Evolutionary conservation across 2,329 filamentous ascomycete genomes (phyloP), one percentile per base, ranked within the genome.

Genomic region (Bipolaris cookei): DNA sequence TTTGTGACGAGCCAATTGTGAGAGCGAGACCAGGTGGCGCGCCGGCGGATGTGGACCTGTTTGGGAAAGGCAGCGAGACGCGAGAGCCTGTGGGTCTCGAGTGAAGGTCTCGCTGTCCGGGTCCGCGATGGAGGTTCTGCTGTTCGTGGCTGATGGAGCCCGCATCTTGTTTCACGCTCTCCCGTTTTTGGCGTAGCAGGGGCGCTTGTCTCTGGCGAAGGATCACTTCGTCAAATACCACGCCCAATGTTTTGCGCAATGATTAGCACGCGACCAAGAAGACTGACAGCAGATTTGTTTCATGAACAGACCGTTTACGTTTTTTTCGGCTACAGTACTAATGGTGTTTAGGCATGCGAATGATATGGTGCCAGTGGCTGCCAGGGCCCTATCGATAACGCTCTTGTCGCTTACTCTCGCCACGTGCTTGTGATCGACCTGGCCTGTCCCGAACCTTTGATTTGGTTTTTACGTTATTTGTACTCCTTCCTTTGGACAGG

Each of bases 31-130:
- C 59, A 34, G 52, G 30, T 59, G 35, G 58, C 35, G 58, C 55
- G 51, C 32, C 38, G 53, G 56, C 47, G 52, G 34, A 44, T 20
- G 46, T 59, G 58, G 54, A 16, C 53, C 30, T 59, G 68, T 72
- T 71, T 71, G 63, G 65, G 70, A 71, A 71, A 70, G 71, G 70
- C 67, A 59, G 58, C 59, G 58, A 65, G 56, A 61, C 59, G 58
- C 54, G 62, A 55, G 60, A 59, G 56, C 49, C 28, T 48, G 56
- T 62, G 45, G 58, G 62, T 59, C 30, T 62, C 56, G 53, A 58
- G 38, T 41, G 44, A 59, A 47, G 43, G 48, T 45, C 54, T 41
- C 38, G 14, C 39, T 47, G 61, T 53, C 51, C 52, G 58, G 51
- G 53, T 46, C 42, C 25, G 57, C 38, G 45, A 45, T 54, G 52